Evolutionary conservation across 257 asterid species (phyloP), one percentile per base, ranked within the genome.

Genomic region (Catharanthus roseus): DNA sequence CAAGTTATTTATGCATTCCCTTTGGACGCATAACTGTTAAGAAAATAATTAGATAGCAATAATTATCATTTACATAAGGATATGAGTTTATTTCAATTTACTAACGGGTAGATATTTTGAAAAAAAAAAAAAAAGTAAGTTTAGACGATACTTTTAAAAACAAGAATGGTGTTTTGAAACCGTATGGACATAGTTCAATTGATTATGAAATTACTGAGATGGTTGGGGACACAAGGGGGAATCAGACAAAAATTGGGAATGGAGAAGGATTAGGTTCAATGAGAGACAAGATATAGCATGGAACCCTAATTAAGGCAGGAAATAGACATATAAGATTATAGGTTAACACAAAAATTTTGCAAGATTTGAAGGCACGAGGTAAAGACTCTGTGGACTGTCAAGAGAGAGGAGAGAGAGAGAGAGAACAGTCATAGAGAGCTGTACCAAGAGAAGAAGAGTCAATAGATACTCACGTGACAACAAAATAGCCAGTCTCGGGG

Each of bases 331-430:
- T 68, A 88, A 82, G 78, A 65, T 74, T 38, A 72, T 56, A 58
- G 51, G 53, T 36, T 39, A 62, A 71, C 33, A 71, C 70, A 70
- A 78, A 38, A 68, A 38, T 53, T 74, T 66, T 75, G 83, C 83
- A 79, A 78, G 81, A 83, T 82, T 86, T 79, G 77, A 82, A 75
- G 88, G 91, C 86, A 83, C 86, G 90, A 84, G 90, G 89, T 41
- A n/a, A n/a, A n/a, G n/a, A n/a, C n/a, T n/a, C n/a, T n/a, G n/a
- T n/a, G n/a, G n/a, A n/a, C n/a, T n/a, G n/a, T n/a, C n/a, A n/a
- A n/a, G n/a, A n/a, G n/a, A n/a, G n/a, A n/a, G n/a, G n/a, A n/a
- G n/a, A n/a, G n/a, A n/a, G n/a, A 53, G 63, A 49, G 47, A 21
- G 62, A 33, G 45, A 3, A 45, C 75, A 74, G 69, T 67, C 81